Evolutionary conservation across 2,329 filamentous ascomycete genomes (phyloP), one percentile per base, ranked within the genome.

Genomic region (Pestalotiopsis fici): DNA sequence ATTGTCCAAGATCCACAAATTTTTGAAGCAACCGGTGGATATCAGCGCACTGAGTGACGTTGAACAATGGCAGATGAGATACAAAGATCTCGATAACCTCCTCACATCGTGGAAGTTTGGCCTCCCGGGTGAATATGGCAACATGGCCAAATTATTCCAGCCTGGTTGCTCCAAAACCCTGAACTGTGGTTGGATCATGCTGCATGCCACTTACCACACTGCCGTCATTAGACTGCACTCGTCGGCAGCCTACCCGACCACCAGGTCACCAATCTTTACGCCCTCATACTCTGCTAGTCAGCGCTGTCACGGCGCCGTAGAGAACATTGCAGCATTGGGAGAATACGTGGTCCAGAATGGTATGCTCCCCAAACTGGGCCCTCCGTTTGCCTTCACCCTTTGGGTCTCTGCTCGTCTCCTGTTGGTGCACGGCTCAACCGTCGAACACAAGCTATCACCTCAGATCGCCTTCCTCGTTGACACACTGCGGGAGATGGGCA

Each of bases 191-290:
- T 94, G 94, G 91, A 90, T 97, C 63, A 97, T 97, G 91, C 84
- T 97, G 35, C 95, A 97, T 76, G 92, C 93, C 4, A 94, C 94
- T 0, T 97, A 95, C 75, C 93, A 97, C 78, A 97, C 94, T 0
- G 92, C 94, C 59, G 90, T 97, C 9, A 97, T 98, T 72, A 90
- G 95, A 43, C 86, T 97, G 27, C 94, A 97, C 81, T 97, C 94
- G 0, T 97, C 94, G 1, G 94, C 95, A 5, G 95, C 94, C 2
- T 98, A 97, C 78, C 95, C 95, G 3, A 97, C 94, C 4, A 96
- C 93, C 3, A 87, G 93, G 37, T 97, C 93, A 1, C 91, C 91
- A 13, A 95, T 97, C 64, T 98, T 97, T 81, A 95, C 93, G 0
- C 93, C 94, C 0, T 97, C 93, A 0, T 97, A 93, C 78, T 93